Conservation (phyloP, 306 rosid genomes). For the Herpetospermum pedunculosum region DNA sequence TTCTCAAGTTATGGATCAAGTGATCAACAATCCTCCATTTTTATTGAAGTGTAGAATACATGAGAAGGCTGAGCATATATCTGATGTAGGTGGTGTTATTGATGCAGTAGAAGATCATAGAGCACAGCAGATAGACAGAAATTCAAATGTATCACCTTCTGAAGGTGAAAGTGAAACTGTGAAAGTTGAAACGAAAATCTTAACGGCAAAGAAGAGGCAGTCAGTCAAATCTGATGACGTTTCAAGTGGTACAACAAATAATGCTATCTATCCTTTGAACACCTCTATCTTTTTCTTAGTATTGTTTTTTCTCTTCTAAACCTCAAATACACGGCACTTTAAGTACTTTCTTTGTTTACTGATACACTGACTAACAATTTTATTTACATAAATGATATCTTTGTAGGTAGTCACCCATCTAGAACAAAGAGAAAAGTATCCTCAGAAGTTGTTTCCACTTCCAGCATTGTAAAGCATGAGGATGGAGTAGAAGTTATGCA, state of each 20-base stretch:
- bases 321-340: background rate
- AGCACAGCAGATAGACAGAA: slow-evolving; percentile 33
- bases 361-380: background rate
- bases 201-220: slow-evolving; percentile 28
- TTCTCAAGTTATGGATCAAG: slow-evolving; percentile 21
- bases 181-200: slow-evolving; percentile 10
- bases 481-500: slow-evolving; percentile 18
- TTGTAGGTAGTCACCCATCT: slow-evolving; percentile 37
- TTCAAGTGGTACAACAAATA: slow-evolving; percentile 39
- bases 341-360: slow-evolving; percentile 10
- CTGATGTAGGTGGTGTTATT: slow-evolving; percentile 22
- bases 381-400: background rate
- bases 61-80: slow-evolving; percentile 16
- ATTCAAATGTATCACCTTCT: slow-evolving; percentile 23
- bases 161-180: slow-evolving; percentile 24
- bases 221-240: slow-evolving; percentile 29
- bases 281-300: background rate
- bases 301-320: background rate
- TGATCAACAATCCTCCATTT: slow-evolving; percentile 17
- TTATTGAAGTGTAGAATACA: slow-evolving; percentile 21
- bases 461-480: slow-evolving; percentile 15
- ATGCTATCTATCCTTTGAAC: background rate
- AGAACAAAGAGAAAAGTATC: slow-evolving; percentile 30
- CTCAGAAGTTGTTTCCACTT: slow-evolving; percentile 15
- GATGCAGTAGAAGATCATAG: slow-evolving; percentile 22